Base-by-base conservation (phyloP, 176 grass and related monocot species). In the Raddia distichophylla region DNA sequence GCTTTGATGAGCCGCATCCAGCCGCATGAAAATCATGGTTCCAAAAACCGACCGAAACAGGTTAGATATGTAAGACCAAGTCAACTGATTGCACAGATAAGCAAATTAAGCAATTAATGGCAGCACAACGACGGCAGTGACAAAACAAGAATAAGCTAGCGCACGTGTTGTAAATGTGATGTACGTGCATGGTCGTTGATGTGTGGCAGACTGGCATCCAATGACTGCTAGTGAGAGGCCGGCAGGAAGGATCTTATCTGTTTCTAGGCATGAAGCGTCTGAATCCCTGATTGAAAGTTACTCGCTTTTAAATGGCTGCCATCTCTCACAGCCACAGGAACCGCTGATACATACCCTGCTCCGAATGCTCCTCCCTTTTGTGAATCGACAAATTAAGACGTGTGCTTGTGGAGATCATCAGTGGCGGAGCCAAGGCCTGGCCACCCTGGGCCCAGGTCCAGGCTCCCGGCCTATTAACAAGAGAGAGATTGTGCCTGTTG, bases 181-280 rank as follows among this genome's bases (percentile, higher is more conserved):
- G 78, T 42, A 27, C 27, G 27, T 27, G 27, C 27, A 27, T 27
- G 48, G 64, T 85, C 64, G 82, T 67, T 71, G 37, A 64, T 81
- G 71, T 45, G 56, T 76, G 69, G 82, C 47, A 85, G 85, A 71
- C 48, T 76, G 69, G 82, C 47, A 85, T 89, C 77, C 71, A 81
- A 81, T 64, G 69, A 75, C 75, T 0, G 27, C 27, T 27, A 71
- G 60, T 11, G 87, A 85, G 46, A 61, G 32, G 63, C 37, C 37
- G 37, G 37, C 48, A 60, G 20, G 55, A 58, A 74, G 62, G 19
- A 70, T 85, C 87, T 81, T 81, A 81, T 81, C 87, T 76, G 64
- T 49, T 56, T 56, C 64, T 67, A 78, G 8, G 58, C 37, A 43
- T 65, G 35, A 83, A 72, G 22, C 61, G 40, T 60, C 73, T 69